A percentile compares a stretch with the other conserved stretches of the same genome.
These are phyloP conservation scores for Carex scoparia DNA, from an alignment of 176 grass and related monocot genomes.

Conservation along the genomic window DNA sequence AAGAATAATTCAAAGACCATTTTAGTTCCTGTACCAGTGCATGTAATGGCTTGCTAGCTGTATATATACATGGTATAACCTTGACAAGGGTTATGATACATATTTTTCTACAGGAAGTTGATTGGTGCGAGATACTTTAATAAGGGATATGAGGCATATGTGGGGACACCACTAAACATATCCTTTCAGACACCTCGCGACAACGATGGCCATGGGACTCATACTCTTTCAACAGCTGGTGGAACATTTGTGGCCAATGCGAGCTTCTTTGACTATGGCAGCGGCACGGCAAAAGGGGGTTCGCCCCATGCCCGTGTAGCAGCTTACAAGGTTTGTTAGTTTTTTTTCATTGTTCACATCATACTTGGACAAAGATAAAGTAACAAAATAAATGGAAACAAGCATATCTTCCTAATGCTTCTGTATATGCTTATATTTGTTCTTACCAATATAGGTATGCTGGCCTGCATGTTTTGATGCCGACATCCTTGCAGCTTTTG, in stretches of 20 bases:
- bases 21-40: too few species aligned
- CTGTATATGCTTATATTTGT: too few species aligned
- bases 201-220: conserved; percentile 49
- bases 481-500: conserved; percentile 64
- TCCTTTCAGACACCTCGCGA: conserved; percentile 46
- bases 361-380: background rate
- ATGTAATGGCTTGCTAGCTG: too few species aligned
- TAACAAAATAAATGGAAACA: background rate
- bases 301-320: conserved; percentile 56
- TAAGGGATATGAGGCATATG: conserved; percentile 34
- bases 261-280: conserved; percentile 31
- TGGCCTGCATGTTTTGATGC: conserved; percentile 57
- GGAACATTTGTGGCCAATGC: conserved; percentile 42
- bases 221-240: conserved; percentile 65
- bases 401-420: too few species aligned
- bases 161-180: background rate
- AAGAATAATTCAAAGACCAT: too few species aligned
- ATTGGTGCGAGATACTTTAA: conserved; percentile 82
- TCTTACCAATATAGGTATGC: conserved; percentile 24
- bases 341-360: background rate
- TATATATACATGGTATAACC: too few species aligned
- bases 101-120: conserved; percentile 45
- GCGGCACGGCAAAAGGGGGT: conserved; percentile 54
- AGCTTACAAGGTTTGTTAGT: conserved; percentile 45
- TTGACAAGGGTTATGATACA: background rate